Evolutionary conservation across 1,139 yeast species (phyloP).

Genomic region (Protomyces arabidopsidicola): DNA sequence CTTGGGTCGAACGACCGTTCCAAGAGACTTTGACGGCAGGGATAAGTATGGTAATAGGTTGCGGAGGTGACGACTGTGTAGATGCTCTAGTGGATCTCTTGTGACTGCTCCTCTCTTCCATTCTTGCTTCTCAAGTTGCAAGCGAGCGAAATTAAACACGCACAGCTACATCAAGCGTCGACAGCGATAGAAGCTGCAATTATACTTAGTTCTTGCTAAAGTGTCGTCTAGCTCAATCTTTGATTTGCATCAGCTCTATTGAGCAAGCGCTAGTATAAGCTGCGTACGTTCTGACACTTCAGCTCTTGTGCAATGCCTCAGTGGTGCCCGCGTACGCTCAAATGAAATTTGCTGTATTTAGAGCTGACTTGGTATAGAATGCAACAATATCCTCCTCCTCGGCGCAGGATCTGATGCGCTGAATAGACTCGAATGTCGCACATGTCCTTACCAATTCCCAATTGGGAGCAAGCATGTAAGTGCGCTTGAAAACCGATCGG

Average conservation of each 20-base stretch:
- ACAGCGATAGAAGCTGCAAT: no score
- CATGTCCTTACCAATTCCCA: constrained; percentile 31
- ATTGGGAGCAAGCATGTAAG: constrained; percentile 27
- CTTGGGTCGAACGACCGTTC: not conserved
- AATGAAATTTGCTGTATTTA: not conserved
- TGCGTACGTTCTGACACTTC: no score
- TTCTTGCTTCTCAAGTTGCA: no score
- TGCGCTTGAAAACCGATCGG: not conserved
- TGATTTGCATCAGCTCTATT: not conserved
- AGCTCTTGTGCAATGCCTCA: not conserved
- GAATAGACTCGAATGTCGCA: constrained; percentile 30
- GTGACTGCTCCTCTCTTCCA: no score
- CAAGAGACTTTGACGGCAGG: not conserved
- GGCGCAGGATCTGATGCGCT: constrained; percentile 1
- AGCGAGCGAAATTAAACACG: no score
- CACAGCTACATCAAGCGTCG: no score
- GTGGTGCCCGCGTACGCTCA: not conserved
- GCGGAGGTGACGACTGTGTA: not conserved
- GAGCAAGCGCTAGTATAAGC: no score
- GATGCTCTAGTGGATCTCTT: no score
- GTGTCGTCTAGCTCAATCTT: not conserved
- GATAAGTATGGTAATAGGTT: not conserved
- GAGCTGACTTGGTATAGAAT: not conserved
- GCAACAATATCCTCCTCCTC: not conserved
- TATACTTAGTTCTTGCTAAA: no score